These are phyloP conservation scores for Blastobotrys arbuscula DNA, from an alignment of 1,139 yeast genomes.

Conservation along the genomic window DNA sequence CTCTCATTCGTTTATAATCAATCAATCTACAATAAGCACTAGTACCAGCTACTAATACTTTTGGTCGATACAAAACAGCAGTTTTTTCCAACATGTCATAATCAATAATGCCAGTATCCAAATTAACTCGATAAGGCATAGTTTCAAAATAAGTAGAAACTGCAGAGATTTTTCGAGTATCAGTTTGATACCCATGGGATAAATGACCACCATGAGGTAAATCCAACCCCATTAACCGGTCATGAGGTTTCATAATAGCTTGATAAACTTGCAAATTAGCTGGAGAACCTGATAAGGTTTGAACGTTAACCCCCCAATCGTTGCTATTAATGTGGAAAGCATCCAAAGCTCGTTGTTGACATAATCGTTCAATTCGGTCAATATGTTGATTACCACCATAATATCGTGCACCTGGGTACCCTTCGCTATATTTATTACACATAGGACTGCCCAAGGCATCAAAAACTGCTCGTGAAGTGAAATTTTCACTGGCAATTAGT, in stretches of 20 bases:
- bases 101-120: conserved; percentile 82
- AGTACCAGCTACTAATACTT: conserved; percentile 92
- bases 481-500: conserved; percentile 90
- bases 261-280: conserved; percentile 92
- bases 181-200: conserved; percentile 93
- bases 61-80: conserved; percentile 85
- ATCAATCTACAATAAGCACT: conserved; percentile 90
- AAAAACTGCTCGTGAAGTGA: conserved; percentile 91
- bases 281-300: conserved; percentile 91
- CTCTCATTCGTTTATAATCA: conserved; percentile 83
- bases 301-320: conserved; percentile 95
- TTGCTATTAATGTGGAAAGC: conserved; percentile 72
- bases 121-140: conserved; percentile 89
- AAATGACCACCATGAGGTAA: conserved; percentile 97
- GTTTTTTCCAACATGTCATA: conserved; percentile 82
- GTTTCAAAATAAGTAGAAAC: conserved; percentile 94
- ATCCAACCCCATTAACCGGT: conserved; percentile 93
- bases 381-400: conserved; percentile 96
- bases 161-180: conserved; percentile 79
- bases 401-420: conserved; percentile 95
- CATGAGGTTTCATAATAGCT: conserved; percentile 86
- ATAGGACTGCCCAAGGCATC: conserved; percentile 91
- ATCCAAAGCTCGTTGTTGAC: conserved; percentile 87
- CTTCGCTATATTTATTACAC: conserved; percentile 98
- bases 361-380: conserved; percentile 81